Conservation (phyloP, 495 filamentous ascomycete species). For the Chaetomium cochliodes region DNA sequence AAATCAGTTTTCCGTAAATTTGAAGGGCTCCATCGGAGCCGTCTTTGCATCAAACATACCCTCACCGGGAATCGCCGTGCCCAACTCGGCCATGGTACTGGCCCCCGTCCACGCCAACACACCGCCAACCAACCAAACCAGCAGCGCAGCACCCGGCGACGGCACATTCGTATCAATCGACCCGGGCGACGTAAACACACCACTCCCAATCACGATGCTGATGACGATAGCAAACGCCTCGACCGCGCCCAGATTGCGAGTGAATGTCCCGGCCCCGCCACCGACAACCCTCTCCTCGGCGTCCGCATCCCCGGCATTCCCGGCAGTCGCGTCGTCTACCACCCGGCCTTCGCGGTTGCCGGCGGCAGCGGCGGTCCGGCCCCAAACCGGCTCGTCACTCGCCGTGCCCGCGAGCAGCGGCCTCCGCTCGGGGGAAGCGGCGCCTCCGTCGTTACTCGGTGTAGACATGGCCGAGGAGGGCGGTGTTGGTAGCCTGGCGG, state of each 20-base stretch:
- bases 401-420: neutral
- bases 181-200: constrained; percentile 57
- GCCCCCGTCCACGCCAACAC: constrained; percentile 58
- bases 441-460: neutral
- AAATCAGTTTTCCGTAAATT: neutral
- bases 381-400: neutral
- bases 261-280: constrained; percentile 38
- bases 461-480: neutral
- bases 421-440: constrained; percentile 7
- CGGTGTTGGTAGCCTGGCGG: too few species aligned
- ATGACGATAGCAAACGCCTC: constrained; percentile 57
- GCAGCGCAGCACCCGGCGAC: constrained; percentile 51
- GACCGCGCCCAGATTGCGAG: constrained; percentile 47
- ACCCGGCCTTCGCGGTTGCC: too few species aligned
- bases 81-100: constrained; percentile 54
- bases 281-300: neutral
- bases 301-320: neutral
- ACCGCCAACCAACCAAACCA: constrained; percentile 55
- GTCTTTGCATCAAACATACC: constrained; percentile 2
- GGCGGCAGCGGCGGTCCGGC: neutral
- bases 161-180: constrained; percentile 57
- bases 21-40: neutral
- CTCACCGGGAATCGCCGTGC: constrained; percentile 50
- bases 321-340: too few species aligned
- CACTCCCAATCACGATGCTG: constrained; percentile 56